A percentile compares a stretch with the other conserved stretches of the same genome.
Conservation (phyloP, 2,329 filamentous ascomycete species). For the Dothiorella sarmentorum region DNA sequence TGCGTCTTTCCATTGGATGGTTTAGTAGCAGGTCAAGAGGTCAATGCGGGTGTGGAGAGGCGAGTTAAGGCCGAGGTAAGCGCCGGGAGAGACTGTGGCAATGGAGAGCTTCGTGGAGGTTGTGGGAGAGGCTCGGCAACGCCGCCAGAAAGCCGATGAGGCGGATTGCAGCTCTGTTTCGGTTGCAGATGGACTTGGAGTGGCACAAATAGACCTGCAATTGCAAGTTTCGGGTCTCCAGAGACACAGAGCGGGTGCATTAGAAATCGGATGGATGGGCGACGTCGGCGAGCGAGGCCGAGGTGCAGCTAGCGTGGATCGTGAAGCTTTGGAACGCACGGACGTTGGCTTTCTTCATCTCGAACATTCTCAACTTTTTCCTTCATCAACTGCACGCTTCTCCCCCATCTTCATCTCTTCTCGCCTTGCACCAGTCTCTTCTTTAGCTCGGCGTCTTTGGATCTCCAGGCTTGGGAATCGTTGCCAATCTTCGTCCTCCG, state of each 20-base stretch:
- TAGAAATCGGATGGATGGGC: neutral
- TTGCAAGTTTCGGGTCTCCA: too few species aligned
- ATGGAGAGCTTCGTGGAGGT: neutral
- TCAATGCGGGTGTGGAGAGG: conserved; percentile 5
- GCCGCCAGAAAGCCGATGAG: neutral
- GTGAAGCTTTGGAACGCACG: neutral
- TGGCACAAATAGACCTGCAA: too few species aligned
- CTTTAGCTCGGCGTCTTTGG: neutral
- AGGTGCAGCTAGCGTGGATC: conserved; percentile 5
- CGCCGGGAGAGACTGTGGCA: neutral
- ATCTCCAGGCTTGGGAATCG: conserved; percentile 13
- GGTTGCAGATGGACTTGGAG: neutral
- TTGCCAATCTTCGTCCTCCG: neutral
- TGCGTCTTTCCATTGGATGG: neutral
- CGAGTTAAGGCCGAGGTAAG: conserved; percentile 11
- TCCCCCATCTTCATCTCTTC: conserved; percentile 1
- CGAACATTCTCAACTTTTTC: conserved; percentile 15
- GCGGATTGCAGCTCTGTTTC: neutral
- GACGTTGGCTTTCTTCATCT: neutral
- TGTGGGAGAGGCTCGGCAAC: neutral
- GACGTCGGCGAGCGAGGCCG: neutral
- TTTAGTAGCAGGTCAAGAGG: neutral
- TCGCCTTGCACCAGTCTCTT: conserved; percentile 6
- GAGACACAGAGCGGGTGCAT: neutral
- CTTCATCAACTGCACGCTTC: conserved; percentile 14